These are phyloP conservation scores for Trichoderma atrobrunneum DNA, from an alignment of 2,329 filamentous ascomycete genomes.

Conservation along the genomic window DNA sequence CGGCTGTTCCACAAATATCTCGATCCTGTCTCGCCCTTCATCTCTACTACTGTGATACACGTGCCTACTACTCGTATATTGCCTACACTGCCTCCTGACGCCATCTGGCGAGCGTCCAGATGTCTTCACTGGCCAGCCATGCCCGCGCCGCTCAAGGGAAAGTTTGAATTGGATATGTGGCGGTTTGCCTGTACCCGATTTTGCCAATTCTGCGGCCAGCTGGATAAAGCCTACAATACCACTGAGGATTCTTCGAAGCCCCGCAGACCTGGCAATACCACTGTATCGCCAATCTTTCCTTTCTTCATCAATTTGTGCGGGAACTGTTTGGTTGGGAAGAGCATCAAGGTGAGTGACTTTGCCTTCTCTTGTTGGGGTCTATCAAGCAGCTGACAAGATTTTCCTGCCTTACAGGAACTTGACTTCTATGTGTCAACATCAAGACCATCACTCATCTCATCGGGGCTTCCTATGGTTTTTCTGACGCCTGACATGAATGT, in stretches of 20 bases:
- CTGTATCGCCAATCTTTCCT: slow-evolving; percentile 66
- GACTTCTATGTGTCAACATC: slow-evolving; percentile 63
- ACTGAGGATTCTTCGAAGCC: slow-evolving; percentile 43
- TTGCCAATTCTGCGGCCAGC: slow-evolving; percentile 67
- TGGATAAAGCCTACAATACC: slow-evolving; percentile 25
- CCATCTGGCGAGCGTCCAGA: slow-evolving; percentile 69
- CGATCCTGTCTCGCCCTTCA: slow-evolving; percentile 42
- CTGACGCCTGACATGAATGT: slow-evolving; percentile 60
- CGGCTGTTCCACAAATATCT: slow-evolving; percentile 62
- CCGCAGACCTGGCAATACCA: slow-evolving; percentile 59
- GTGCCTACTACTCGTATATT: slow-evolving; percentile 27
- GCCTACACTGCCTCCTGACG: slow-evolving; percentile 52
- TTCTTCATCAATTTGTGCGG: slow-evolving; percentile 68
- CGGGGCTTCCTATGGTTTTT: slow-evolving; percentile 68
- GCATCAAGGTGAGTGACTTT: slow-evolving; percentile 61
- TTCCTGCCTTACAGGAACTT: slow-evolving; percentile 56
- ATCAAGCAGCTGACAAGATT: slow-evolving; percentile 22
- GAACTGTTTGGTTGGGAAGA: slow-evolving; percentile 57
- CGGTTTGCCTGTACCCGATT: slow-evolving; percentile 58
- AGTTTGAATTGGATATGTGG: slow-evolving; percentile 75
- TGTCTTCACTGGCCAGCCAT: slow-evolving; percentile 63
- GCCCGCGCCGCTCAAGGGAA: slow-evolving; percentile 63
- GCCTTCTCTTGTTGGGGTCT: neutral
- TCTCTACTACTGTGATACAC: slow-evolving; percentile 21
- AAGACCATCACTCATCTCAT: slow-evolving; percentile 58